Percentiles rank a stretch among this genome's conserved stretches.
Evolutionary conservation across 345 rosid species (phyloP).

Genomic region (Crucihimalaya himalaica): DNA sequence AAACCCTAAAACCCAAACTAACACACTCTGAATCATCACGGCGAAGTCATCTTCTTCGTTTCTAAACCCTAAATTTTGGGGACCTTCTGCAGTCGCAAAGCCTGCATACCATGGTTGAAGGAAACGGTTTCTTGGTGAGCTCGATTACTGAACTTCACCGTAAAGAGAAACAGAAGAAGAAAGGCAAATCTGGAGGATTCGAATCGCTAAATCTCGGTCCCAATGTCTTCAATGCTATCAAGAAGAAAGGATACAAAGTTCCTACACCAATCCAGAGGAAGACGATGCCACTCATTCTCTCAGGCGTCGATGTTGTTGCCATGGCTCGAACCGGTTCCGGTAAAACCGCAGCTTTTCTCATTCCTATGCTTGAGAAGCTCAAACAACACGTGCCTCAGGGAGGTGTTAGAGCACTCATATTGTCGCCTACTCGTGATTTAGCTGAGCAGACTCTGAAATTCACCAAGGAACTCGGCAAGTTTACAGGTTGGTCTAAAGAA

Average conservation of each 20-base stretch:
- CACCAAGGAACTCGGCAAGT: conserved; percentile 81
- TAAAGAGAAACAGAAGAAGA: conserved; percentile 67
- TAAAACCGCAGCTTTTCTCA: conserved; percentile 88
- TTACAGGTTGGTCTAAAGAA: conserved; percentile 56
- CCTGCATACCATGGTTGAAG: conserved; percentile 33
- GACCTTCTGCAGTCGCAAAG: conserved; percentile 9
- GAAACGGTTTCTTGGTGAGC: conserved; percentile 50
- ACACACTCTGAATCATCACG: background rate
- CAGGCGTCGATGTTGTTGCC: conserved; percentile 93
- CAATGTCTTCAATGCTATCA: conserved; percentile 72
- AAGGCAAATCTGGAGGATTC: conserved; percentile 92
- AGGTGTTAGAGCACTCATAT: conserved; percentile 78
- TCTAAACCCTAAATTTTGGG: conserved; percentile 10
- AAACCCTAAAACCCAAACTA: conserved; percentile 9
- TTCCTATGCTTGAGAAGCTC: conserved; percentile 91
- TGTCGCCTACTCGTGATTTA: conserved; percentile 94
- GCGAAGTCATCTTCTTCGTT: conserved; percentile 2
- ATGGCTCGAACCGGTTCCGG: conserved; percentile 99
- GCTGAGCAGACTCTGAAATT: conserved; percentile 96
- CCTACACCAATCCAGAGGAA: conserved; percentile 97
- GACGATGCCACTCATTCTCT: conserved; percentile 94
- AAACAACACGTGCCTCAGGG: conserved; percentile 81
- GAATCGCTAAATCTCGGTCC: conserved; percentile 80
- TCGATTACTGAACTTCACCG: conserved; percentile 80
- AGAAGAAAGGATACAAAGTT: conserved; percentile 85